Evolutionary conservation across 2,329 filamentous ascomycete species (phyloP), one percentile per base, ranked within the genome.

Genomic region (Xylaria digitata): DNA sequence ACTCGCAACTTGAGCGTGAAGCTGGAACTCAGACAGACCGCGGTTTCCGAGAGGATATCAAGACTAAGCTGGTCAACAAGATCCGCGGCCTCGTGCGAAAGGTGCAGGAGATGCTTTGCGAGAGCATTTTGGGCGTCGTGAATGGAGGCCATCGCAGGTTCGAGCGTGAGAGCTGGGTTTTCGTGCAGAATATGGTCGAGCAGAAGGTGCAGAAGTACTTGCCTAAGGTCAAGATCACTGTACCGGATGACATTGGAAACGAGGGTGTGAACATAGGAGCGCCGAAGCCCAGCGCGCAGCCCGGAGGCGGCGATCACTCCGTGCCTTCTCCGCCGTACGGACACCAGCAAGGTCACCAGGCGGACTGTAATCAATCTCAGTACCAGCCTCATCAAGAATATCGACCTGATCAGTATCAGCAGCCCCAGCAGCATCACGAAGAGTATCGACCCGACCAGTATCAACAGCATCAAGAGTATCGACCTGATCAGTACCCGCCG

Each of bases 61-160:
- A 82, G 74, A 65, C 74, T 21, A 82, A 82, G 75, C 75, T 83
- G 6, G 74, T 83, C 61, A 73, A 71, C 70, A 83, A 82, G 76
- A 83, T 83, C 67, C 81, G 82, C 19, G 77, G 72, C 1, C 75
- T 83, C 2, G 76, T 83, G 5, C 78, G 78, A 19, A 83, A 83
- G 71, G 80, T 83, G 3, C 82, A 83, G 71, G 81, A 82, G 71
- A 82, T 77, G 8, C 72, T 83, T 17, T 81, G 82, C 1, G 79
- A 82, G 74, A 79, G 80, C 60, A 82, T 83, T 45, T 69, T 83
- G 80, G 79, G 77, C 0, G 76, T 83, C 0, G 82, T 83, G 21
- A 83, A 82, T 62, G 82, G 82, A 6, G 82, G 82, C 0, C 82
- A 83, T 56, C 81, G 82, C 73, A 82, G 81, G 75, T 82, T 83